Evolutionary conservation across 139 green algal species (phyloP).

Genomic region (Protoeuglena noctilucae): DNA sequence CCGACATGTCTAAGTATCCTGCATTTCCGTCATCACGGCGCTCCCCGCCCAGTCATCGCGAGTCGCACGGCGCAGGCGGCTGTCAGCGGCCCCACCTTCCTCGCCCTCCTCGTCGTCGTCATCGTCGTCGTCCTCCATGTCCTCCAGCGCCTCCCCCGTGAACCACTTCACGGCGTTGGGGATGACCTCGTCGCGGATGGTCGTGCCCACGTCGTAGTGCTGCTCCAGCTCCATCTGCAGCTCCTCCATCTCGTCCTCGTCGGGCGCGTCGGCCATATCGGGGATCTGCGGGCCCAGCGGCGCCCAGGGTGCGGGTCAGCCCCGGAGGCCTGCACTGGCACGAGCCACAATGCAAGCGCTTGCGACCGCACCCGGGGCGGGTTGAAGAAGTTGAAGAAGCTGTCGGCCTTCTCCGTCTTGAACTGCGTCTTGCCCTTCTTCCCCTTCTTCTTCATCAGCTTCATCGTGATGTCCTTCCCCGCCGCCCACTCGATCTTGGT

Average conservation of each 20-base stretch:
- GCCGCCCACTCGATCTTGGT: conserved; percentile 7
- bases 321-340: too few species aligned
- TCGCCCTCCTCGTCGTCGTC: conserved; percentile 3
- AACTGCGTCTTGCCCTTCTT: conserved; percentile 6
- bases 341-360: too few species aligned
- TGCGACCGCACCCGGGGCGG: too few species aligned
- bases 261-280: conserved; percentile 2
- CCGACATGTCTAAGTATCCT: too few species aligned
- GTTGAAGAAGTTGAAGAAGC: conserved; percentile 14
- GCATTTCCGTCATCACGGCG: too few species aligned
- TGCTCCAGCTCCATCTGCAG: conserved; percentile 6
- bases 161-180: conserved; percentile 8
- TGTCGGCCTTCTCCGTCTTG: conserved; percentile 8
- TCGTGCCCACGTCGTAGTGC: conserved; percentile 7
- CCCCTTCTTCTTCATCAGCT: conserved; percentile 8
- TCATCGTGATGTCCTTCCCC: conserved; percentile 6
- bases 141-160: conserved; percentile 6
- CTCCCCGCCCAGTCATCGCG: too few species aligned
- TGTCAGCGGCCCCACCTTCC: too few species aligned
- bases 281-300: too few species aligned
- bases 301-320: too few species aligned
- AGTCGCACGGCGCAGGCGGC: too few species aligned
- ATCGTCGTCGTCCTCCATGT: conserved; percentile 1
- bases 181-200: conserved; percentile 6
- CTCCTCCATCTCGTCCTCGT: conserved; percentile 10